These are phyloP conservation scores for Fusarium tuaranense DNA, from an alignment of 2,329 filamentous ascomycete genomes.

Conservation along the genomic window DNA sequence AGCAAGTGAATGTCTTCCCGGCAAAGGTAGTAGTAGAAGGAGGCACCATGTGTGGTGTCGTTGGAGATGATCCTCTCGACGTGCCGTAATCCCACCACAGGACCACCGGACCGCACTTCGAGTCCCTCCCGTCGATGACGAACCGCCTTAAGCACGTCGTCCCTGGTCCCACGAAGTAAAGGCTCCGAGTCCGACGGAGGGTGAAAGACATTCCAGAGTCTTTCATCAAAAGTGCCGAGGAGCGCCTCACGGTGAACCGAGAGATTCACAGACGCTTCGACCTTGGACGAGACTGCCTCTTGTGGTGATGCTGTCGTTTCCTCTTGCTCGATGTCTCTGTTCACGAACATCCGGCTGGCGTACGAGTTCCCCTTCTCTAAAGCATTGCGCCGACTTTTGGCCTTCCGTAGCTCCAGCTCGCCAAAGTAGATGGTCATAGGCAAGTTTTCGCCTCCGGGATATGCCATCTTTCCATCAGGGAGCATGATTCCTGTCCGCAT, in stretches of 20 bases:
- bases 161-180: not conserved
- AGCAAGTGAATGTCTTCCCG: too few relatives aligned
- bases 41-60: not conserved
- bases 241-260: not conserved
- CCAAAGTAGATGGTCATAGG: not conserved
- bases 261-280: not conserved
- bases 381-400: not conserved
- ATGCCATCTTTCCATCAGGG: constrained; percentile 1
- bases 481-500: not conserved
- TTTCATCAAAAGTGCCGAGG: not conserved
- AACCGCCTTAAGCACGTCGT: not conserved
- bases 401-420: not conserved
- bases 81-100: not conserved
- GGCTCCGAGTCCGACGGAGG: too few relatives aligned
- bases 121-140: not conserved
- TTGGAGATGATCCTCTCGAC: not conserved
- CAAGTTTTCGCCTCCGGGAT: not conserved
- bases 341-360: not conserved
- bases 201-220: not conserved
- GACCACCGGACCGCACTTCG: not conserved
- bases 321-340: not conserved
- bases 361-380: not conserved
- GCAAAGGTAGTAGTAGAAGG: not conserved
- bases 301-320: not conserved
- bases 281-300: not conserved